A percentile compares a stretch with the other conserved stretches of the same genome.
phyloP scores from a whole-genome alignment of 495 filamentous ascomycete genomes.

The Talaromyces proteolyticus region DNA sequence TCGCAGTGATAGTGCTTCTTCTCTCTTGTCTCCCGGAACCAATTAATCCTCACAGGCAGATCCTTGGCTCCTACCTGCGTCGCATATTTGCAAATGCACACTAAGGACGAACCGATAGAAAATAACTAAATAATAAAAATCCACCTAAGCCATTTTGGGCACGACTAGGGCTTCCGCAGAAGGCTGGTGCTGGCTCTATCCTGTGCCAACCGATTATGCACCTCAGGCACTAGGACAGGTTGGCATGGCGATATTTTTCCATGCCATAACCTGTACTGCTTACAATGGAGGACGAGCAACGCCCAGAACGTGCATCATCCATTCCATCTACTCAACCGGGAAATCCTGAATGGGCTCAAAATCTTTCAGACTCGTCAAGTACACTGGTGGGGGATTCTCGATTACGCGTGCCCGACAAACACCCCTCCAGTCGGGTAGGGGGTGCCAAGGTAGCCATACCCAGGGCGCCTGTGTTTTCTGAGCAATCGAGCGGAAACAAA shows the following conservation, averaged over 20 bases:
- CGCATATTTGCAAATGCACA: no score
- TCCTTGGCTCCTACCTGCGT: neutral
- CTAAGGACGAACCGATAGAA: no score
- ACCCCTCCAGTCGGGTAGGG: constrained; percentile 13
- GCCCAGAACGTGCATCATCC: constrained; percentile 13
- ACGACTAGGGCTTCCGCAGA: neutral
- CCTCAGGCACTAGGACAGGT: neutral
- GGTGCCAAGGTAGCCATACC: constrained; percentile 35
- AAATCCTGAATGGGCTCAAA: constrained; percentile 8
- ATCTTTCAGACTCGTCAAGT: constrained; percentile 6
- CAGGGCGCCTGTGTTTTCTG: constrained; percentile 19
- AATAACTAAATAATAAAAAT: neutral
- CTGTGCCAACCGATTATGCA: neutral
- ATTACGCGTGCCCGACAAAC: constrained; percentile 6
- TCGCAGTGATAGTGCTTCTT: constrained; percentile 1
- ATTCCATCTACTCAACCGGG: constrained; percentile 14
- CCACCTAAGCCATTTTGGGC: constrained; percentile 7
- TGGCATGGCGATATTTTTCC: neutral
- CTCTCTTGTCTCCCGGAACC: neutral
- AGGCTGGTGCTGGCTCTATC: neutral
- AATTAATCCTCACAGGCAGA: neutral
- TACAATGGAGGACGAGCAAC: constrained; percentile 3
- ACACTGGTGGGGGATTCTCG: constrained; percentile 14
- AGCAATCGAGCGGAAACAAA: constrained; percentile 23
- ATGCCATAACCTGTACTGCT: neutral